Base-by-base conservation (phyloP, 1,139 yeast species). In the Saccharomycopsis crataegensis region DNA sequence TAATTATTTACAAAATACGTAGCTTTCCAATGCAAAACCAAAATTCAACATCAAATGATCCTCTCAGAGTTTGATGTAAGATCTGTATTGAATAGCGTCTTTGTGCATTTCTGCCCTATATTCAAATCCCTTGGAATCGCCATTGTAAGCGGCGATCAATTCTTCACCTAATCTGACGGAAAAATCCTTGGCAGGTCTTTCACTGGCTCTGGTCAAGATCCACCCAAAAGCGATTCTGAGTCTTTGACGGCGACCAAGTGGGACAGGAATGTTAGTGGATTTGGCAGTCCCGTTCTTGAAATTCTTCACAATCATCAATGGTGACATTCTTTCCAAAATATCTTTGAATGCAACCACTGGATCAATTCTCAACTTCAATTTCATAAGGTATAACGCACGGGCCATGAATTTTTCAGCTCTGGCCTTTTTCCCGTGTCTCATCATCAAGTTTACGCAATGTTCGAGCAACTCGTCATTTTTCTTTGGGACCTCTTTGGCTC, bases 91-190 rank as follows among this genome's bases (percentile, higher is more conserved):
- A 67, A 89, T 83, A 51, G 97, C 96, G 58, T 80, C 73, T 72
- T 84, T 88, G 70, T 91, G 98, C 77, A 87, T 82, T 64, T 80
- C 83, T 49, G 82, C 79, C 70, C 83, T 83, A 74, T 86, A 90
- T 58, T 88, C 97, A 68, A 81, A 86, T 34, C 96, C 93, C 46
- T 91, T 76, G 48, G 94, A 82, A 66, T 81, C 82, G 52, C 96
- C 96, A 62, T 80, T 82, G 62, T 76, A 76, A 36, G 94, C 94
- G 53, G 86, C 74, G 46, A 89, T 68, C 58, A 93, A 79, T 69
- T 93, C 98, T 70, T 93, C 98, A 38, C 93, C 93, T 57, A 93
- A 76, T 65, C 98, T 79, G 37, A 93, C 97, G 1, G 95, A 76
- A 64, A 86, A 86, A 64, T 87, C 94, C 57, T 82, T 80, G 22